Evolutionary conservation across 305 asterid species (phyloP).

Genomic region (Rubia tinctorum): DNA sequence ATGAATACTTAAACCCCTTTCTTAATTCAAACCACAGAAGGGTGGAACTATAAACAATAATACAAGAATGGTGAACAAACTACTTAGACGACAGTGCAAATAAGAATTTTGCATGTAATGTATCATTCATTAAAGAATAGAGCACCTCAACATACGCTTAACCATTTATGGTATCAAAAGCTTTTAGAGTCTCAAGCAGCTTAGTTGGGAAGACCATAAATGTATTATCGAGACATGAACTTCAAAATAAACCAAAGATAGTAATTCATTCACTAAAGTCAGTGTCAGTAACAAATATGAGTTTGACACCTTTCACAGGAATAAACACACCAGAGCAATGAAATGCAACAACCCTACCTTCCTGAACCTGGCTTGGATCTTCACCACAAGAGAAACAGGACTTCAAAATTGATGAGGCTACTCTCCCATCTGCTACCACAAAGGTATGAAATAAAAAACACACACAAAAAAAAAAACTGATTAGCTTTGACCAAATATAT

Average conservation of each 20-base stretch:
- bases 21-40: not conserved
- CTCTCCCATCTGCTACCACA: constrained; percentile 58
- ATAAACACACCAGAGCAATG: constrained; percentile 4
- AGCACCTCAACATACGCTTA: not conserved
- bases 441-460: constrained; percentile 11
- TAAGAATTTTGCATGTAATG: not conserved
- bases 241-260: not conserved
- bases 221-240: not conserved
- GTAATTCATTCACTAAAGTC: not conserved
- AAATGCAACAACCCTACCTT: constrained; percentile 45
- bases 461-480: constrained; percentile 4
- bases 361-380: constrained; percentile 80
- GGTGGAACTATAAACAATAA: not conserved
- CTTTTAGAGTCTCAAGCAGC: constrained; percentile 3
- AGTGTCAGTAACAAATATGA: constrained; percentile 4
- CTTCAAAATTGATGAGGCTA: constrained; percentile 48
- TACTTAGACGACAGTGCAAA: not conserved
- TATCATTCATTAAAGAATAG: not conserved
- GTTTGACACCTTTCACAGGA: not conserved
- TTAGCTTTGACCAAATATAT: constrained; percentile 7
- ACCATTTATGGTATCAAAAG: not conserved
- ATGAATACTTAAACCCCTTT: not conserved
- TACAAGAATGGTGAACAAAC: not conserved
- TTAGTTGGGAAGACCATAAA: not conserved
- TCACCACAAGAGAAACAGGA: constrained; percentile 90